Evolutionary conservation across 192 early-diverging fungal genomes (phyloP).

Genomic region (Geranomyces michiganensis): DNA sequence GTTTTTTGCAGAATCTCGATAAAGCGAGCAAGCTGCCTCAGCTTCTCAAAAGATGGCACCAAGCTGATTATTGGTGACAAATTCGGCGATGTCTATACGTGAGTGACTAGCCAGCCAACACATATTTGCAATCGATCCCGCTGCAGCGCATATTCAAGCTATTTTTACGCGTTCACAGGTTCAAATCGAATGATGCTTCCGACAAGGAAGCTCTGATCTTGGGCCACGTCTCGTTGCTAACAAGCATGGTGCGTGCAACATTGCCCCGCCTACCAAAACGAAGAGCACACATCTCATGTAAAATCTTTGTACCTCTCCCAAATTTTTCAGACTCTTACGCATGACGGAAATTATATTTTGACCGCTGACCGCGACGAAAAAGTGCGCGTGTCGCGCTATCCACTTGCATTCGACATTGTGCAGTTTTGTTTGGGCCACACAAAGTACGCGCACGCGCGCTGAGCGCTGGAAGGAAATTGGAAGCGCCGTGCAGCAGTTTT

Average conservation of each 20-base stretch:
- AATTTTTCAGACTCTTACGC: constrained; percentile 54
- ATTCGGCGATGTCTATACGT: constrained; percentile 93
- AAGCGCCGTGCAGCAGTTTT: background rate
- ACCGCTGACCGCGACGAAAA: constrained; percentile 98
- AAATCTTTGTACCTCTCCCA: background rate
- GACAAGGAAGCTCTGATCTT: constrained; percentile 57
- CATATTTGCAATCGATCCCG: background rate
- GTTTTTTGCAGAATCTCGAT: constrained; percentile 29
- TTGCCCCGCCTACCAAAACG: background rate
- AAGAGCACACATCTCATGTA: background rate
- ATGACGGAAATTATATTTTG: constrained; percentile 70
- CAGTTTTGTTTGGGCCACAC: constrained; percentile 90
- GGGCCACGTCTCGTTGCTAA: constrained; percentile 95
- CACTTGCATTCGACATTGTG: constrained; percentile 87
- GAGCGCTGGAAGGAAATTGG: background rate
- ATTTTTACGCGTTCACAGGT: background rate
- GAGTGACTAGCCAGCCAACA: constrained; percentile 20
- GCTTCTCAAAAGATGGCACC: constrained; percentile 66
- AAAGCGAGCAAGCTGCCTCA: constrained; percentile 78
- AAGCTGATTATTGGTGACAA: constrained; percentile 84
- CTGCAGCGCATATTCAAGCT: background rate
- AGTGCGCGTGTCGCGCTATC: constrained; percentile 90
- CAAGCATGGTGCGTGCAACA: constrained; percentile 68
- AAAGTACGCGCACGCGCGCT: constrained; percentile 53
- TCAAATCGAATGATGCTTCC: constrained; percentile 34